Conservation (phyloP, 495 filamentous ascomycete genomes). For the Aspergillus olivimuriae region DNA sequence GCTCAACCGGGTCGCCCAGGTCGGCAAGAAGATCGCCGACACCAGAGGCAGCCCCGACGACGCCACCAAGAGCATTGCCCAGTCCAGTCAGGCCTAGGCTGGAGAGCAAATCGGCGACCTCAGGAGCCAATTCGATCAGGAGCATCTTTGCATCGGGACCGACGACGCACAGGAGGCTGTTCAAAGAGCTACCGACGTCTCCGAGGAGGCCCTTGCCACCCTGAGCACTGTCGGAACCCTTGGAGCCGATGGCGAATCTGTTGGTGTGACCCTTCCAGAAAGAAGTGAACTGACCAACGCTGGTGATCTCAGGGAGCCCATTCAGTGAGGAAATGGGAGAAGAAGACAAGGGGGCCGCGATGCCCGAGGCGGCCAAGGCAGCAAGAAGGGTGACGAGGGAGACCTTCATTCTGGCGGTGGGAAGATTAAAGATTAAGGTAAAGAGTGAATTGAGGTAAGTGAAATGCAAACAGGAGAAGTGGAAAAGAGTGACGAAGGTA, state of each 20-base stretch:
- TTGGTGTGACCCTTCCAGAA: too few relatives aligned
- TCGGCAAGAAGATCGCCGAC: conserved; percentile 11
- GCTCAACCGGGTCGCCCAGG: conserved; percentile 4
- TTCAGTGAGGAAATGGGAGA: too few relatives aligned
- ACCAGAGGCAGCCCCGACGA: conserved; percentile 16
- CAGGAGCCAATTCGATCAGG: conserved; percentile 29
- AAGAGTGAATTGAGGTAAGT: conserved; percentile 3
- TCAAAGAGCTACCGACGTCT: conserved; percentile 20
- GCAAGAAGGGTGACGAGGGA: conserved; percentile 29
- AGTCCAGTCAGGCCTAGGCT: conserved; percentile 30
- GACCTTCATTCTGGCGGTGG: conserved; percentile 32
- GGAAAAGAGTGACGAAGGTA: conserved; percentile 27
- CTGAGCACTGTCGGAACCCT: too few relatives aligned
- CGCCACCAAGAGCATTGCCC: conserved; percentile 21
- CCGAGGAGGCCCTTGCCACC: conserved; percentile 25
- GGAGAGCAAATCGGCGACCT: conserved; percentile 25
- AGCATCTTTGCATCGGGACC: conserved; percentile 22
- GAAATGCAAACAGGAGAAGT: not conserved
- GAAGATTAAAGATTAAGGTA: conserved; percentile 10
- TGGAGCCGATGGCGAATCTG: conserved; percentile 7
- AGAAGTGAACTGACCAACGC: too few relatives aligned
- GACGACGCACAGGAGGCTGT: conserved; percentile 25
- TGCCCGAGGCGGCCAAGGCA: conserved; percentile 24
- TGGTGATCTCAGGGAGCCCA: conserved; percentile 17
- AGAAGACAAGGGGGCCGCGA: conserved; percentile 35